Evolutionary conservation across 441 rosid species (phyloP), one percentile per base, ranked within the genome.

Genomic region (Erodium texanum): DNA sequence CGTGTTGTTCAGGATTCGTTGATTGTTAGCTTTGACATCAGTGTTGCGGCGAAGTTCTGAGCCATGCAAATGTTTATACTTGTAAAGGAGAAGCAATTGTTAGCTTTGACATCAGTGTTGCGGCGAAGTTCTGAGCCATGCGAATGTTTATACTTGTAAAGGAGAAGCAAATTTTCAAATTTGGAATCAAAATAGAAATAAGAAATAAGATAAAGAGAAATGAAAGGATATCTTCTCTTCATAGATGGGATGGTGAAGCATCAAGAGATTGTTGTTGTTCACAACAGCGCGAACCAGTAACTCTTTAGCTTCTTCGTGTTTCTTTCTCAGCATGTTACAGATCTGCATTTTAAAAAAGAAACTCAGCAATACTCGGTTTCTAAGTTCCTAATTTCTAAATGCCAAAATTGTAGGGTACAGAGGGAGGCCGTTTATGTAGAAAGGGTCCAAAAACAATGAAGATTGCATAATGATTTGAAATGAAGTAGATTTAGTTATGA

Each of bases 181-280:
- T 61, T 12, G 24, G 22, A 45, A 34, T 4, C 18, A 32, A 59
- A 71, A 0, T 16, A 29, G 52, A 64, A 9, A 18, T 7, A 72
- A 45, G 19, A 66, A 52, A 32, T 27, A 32, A 4, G 5, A 1
- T 32, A 68, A 62, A 62, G 18, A 65, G 11, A 43, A 68, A 20
- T 56, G 24, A 16, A 82, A 90, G 99, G 99, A 92, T 90, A 95
- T 92, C 82, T 95, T 85, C 73, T 85, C 89, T 61, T 89, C 86
- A 23, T 79, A 74, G 59, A 83, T 78, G 74, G 95, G 97, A 84
- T 87, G 97, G 79, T 87, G 87, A 62, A 95, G 97, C 87, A 92
- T 84, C 68, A 90, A 83, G 7, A 90, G 80, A 58, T 83, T 83
- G 72, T 87, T 92, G 85, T 84, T 92, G 80, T 83, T 86, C 76